Base-by-base conservation (phyloP, 23 red algal genomes). In the Pyropia haitanensis region DNA sequence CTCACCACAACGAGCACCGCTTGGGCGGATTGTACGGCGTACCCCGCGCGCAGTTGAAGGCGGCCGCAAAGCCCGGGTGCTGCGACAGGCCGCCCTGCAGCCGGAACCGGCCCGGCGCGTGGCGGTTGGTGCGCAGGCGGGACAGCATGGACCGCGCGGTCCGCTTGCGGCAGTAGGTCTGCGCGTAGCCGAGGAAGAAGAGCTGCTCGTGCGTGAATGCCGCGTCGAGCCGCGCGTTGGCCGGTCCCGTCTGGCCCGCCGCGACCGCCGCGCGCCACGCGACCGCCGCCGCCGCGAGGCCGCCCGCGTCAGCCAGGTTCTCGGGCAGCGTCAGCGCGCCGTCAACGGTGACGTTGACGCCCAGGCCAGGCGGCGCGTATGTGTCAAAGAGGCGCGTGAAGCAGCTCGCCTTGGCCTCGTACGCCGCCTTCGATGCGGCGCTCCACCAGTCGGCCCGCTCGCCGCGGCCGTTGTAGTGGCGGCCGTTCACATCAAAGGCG, bases 101-200 rank as follows among this genome's bases (percentile, higher is more conserved):
- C 4, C 39, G 39, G 39, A 46, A 46, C 39, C 10, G 39, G 0
- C 39, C 39, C 39, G 39, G 39, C 39, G 39, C 4, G 39, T 46
- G 39, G 39, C 39, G 39, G 39, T 46, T 46, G 39, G 4, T 46
- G 10, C 4, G 1, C 39, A 46, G 39, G 4, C 39, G 39, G 0
- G 5, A 3, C 39, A 4, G 10, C 39, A 46, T 4, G 4, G 39
- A 46, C 39, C 39, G 4, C 4, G 10, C 4, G 5, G 39, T 46
- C 10, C 39, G 57, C 57, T 60, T 28, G 12, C 23, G 27, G 23
- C 57, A 28, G 10, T 28, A 60, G 7, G 57, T 28, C 13, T 60
- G 57, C 13, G 57, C 57, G 10, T 28, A 60, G 57, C 24, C 57
- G 57, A 60, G 57, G 27, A 12, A 60, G 13, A 60, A 60, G 7